phyloP scores from a whole-genome alignment of 768 basidiomycete species.

The Hirschioporus abietinus region DNA sequence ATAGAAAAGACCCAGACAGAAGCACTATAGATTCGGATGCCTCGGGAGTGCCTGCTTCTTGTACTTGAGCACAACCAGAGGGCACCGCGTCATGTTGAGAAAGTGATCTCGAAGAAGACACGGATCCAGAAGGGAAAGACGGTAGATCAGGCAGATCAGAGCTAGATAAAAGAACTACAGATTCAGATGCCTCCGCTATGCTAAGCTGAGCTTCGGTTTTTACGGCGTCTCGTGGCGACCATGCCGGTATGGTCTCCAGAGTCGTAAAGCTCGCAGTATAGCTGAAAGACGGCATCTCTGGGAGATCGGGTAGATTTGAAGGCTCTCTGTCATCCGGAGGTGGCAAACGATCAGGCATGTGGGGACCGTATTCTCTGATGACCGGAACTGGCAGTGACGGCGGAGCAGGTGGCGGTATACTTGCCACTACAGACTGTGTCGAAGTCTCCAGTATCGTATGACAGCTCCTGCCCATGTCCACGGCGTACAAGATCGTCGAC shows the following conservation, averaged over 20 bases:
- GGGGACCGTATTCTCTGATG: neutral
- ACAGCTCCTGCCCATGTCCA: neutral
- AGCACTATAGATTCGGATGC: no score
- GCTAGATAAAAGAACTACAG: neutral
- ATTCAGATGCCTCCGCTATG: neutral
- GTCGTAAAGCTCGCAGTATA: neutral
- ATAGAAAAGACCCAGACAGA: no score
- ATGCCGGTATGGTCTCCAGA: no score
- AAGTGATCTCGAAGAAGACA: no score
- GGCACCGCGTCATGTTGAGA: no score
- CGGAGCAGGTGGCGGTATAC: neutral
- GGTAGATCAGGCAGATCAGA: neutral
- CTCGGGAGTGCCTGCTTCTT: no score
- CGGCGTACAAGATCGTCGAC: neutral
- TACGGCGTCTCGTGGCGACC: no score
- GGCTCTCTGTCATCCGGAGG: neutral
- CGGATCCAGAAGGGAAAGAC: neutral
- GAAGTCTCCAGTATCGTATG: neutral
- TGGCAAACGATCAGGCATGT: no score
- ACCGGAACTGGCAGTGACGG: no score
- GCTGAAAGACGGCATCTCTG: neutral
- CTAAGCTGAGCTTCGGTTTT: no score
- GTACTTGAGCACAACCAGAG: no score
- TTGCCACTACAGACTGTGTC: neutral
- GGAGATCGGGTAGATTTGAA: neutral